Evolutionary conservation across 495 filamentous ascomycete genomes (phyloP).

Genomic region (Penicillium diatomitis): DNA sequence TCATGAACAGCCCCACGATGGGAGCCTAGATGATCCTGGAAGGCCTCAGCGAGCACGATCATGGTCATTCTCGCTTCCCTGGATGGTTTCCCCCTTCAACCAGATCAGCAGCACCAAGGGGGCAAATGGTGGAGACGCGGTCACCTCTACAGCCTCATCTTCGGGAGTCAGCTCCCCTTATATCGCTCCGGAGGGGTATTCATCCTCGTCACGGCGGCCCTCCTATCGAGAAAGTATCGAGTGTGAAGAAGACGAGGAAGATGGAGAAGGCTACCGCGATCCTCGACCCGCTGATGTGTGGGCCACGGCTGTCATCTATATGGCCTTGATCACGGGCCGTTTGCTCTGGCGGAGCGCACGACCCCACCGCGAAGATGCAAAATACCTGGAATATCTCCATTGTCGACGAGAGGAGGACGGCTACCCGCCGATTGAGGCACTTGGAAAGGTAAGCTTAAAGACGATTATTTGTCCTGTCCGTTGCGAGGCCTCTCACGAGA

Average conservation of each 20-base stretch:
- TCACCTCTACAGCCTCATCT: constrained; percentile 5
- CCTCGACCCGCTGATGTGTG: constrained; percentile 87
- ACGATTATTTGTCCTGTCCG: too few relatives aligned
- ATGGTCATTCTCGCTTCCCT: constrained; percentile 13
- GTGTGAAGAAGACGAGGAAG: constrained; percentile 54
- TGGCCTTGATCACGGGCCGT: constrained; percentile 87
- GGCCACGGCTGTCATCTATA: constrained; percentile 92
- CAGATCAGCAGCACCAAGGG: background rate
- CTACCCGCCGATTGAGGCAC: constrained; percentile 81
- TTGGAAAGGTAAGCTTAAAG: constrained; percentile 61
- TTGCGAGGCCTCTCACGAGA: too few relatives aligned
- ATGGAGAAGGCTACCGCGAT: constrained; percentile 57
- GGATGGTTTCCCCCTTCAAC: constrained; percentile 1
- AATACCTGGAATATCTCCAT: constrained; percentile 76
- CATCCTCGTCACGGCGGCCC: background rate
- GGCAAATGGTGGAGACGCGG: background rate
- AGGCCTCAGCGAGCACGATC: background rate
- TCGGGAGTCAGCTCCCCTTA: constrained; percentile 14
- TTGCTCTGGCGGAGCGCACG: constrained; percentile 83
- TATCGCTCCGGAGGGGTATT: constrained; percentile 12
- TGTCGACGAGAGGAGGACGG: constrained; percentile 74
- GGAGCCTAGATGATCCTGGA: background rate
- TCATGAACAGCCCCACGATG: background rate
- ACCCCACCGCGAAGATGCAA: constrained; percentile 73
- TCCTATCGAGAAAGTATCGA: background rate